phyloP scores from a whole-genome alignment of 345 rosid genomes.

The Rhodamnia rubescens region DNA sequence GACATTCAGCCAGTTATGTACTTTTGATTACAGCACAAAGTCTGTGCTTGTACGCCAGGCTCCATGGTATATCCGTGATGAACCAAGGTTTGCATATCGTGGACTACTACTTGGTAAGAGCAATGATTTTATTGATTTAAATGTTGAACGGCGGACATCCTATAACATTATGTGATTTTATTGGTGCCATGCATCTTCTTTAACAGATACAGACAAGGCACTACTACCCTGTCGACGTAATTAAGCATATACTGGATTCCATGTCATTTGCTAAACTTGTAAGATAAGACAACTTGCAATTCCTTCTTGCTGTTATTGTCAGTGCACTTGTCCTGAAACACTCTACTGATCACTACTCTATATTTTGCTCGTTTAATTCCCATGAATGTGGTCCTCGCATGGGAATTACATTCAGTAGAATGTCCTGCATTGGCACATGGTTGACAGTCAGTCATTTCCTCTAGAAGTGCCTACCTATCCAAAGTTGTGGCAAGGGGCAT shows the following conservation, averaged over 20 bases:
- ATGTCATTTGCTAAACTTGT: constrained; percentile 97
- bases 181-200: background rate
- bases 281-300: constrained; percentile 19
- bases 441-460: constrained; percentile 90
- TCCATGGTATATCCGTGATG: constrained; percentile 82
- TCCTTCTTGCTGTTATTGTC: constrained; percentile 4
- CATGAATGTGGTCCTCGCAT: constrained; percentile 13
- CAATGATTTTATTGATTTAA: background rate
- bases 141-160: background rate
- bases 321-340: background rate
- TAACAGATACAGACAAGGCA: constrained; percentile 96
- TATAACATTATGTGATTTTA: background rate
- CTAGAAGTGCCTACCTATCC: constrained; percentile 77
- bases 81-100: constrained; percentile 78
- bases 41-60: constrained; percentile 57
- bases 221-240: constrained; percentile 57
- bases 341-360: background rate
- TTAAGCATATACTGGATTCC: constrained; percentile 76
- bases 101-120: constrained; percentile 72
- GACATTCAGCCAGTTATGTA: constrained; percentile 94
- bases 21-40: constrained; percentile 61
- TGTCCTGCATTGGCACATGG: constrained; percentile 96
- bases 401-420: constrained; percentile 54
- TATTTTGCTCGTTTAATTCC: background rate
- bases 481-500: constrained; percentile 85